A percentile compares a stretch with the other conserved stretches of the same genome.
phyloP scores from a whole-genome alignment of 1,284 basidiomycete species.

The Rhodotorula sp. region DNA sequence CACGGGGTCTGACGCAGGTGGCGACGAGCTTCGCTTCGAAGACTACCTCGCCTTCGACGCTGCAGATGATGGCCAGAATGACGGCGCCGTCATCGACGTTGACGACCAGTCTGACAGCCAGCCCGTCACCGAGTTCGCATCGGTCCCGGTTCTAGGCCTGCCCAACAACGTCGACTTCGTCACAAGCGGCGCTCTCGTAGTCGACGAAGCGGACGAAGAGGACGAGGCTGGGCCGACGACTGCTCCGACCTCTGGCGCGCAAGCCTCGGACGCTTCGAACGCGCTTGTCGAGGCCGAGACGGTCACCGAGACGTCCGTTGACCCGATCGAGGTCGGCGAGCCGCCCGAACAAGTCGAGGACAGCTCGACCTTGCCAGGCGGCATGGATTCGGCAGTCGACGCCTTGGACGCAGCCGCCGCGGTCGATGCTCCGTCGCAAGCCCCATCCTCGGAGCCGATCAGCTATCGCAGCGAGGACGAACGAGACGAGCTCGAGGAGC shows the following conservation, averaged over 20 bases:
- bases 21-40: conserved; percentile 15
- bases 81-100: background rate
- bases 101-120: background rate
- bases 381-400: too few relatives aligned
- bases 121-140: background rate
- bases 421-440: background rate
- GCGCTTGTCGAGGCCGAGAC: background rate
- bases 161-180: background rate
- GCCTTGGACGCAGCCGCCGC: background rate
- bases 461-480: conserved; percentile 22
- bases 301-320: background rate
- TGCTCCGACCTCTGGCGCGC: background rate
- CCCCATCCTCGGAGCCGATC: conserved; percentile 22
- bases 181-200: background rate
- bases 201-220: background rate
- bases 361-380: background rate
- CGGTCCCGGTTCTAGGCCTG: background rate
- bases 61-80: background rate
- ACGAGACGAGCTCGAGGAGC: background rate
- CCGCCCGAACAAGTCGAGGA: background rate
- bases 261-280: background rate
- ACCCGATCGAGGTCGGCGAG: background rate
- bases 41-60: conserved; percentile 3
- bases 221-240: background rate
- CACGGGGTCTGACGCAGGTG: too few relatives aligned